phyloP scores from a whole-genome alignment of 2,329 filamentous ascomycete species.

The Westerdykella aurantiaca region DNA sequence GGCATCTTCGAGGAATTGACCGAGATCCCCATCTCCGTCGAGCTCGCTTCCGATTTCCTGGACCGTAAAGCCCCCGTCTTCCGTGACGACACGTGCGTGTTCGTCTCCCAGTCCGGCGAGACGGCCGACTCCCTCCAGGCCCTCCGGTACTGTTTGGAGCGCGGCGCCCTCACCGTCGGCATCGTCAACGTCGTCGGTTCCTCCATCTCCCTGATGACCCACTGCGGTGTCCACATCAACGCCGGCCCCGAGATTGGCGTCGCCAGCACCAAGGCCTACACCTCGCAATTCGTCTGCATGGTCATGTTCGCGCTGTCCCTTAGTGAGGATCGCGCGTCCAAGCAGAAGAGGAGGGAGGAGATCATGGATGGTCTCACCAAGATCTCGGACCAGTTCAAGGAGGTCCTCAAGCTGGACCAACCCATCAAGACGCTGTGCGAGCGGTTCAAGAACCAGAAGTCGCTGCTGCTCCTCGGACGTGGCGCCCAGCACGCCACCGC shows the following conservation, averaged over 20 bases:
- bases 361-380: slow-evolving; percentile 91
- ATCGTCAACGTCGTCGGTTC: slow-evolving; percentile 98
- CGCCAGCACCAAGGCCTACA: slow-evolving; percentile 98
- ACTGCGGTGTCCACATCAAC: slow-evolving; percentile 99
- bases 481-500: slow-evolving; percentile 96
- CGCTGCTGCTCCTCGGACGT: slow-evolving; percentile 83
- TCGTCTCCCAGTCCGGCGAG: slow-evolving; percentile 97
- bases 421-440: slow-evolving; percentile 91
- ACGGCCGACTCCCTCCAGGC: slow-evolving; percentile 97
- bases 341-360: slow-evolving; percentile 83
- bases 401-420: slow-evolving; percentile 85
- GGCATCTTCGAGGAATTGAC: slow-evolving; percentile 97
- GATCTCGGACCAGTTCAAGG: slow-evolving; percentile 85
- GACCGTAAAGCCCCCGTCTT: slow-evolving; percentile 96
- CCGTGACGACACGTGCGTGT: slow-evolving; percentile 98
- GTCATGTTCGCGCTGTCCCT: slow-evolving; percentile 98
- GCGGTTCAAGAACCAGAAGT: slow-evolving; percentile 97
- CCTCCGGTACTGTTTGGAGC: slow-evolving; percentile 95
- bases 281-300: slow-evolving; percentile 98
- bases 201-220: slow-evolving; percentile 95
- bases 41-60: slow-evolving; percentile 96
- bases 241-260: slow-evolving; percentile 98
- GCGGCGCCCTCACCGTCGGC: slow-evolving; percentile 92
- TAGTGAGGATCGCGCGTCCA: slow-evolving; percentile 93
- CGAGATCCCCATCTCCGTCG: slow-evolving; percentile 94